These are phyloP conservation scores for Diaporthe longicolla DNA, from an alignment of 2,329 filamentous ascomycete species.

Conservation along the genomic window DNA sequence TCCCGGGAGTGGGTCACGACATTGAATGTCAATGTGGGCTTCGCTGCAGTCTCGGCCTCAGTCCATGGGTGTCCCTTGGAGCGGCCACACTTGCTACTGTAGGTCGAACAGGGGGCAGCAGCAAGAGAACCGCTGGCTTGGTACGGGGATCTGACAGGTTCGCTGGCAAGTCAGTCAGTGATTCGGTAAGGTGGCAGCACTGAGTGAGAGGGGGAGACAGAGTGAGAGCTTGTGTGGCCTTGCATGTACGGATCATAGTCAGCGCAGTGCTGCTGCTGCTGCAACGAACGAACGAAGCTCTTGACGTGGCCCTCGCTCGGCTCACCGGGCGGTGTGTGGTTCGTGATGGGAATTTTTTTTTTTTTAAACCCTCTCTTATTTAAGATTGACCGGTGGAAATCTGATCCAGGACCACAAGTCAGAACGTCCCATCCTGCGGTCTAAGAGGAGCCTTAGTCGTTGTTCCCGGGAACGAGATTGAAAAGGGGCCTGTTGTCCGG, in stretches of 20 bases:
- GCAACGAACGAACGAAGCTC: neutral
- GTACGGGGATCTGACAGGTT: slow-evolving; percentile 8
- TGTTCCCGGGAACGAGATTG: slow-evolving; percentile 25
- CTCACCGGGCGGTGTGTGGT: slow-evolving; percentile 22
- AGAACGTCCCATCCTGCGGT: slow-evolving; percentile 18
- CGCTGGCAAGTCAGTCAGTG: neutral
- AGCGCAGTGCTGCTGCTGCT: neutral
- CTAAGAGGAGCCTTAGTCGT: slow-evolving; percentile 26
- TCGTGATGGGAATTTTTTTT: slow-evolving; percentile 3
- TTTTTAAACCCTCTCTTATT: neutral
- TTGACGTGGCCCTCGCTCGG: slow-evolving; percentile 7
- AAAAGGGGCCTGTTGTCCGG: slow-evolving; percentile 27
- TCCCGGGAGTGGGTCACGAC: slow-evolving; percentile 27
- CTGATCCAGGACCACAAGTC: slow-evolving; percentile 28
- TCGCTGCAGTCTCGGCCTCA: slow-evolving; percentile 25
- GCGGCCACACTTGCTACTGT: neutral
- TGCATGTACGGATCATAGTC: slow-evolving; percentile 28
- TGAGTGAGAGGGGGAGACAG: neutral
- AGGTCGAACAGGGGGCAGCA: slow-evolving; percentile 2
- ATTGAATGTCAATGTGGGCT: slow-evolving; percentile 16
- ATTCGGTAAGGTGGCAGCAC: too few relatives aligned
- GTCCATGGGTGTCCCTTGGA: slow-evolving; percentile 27
- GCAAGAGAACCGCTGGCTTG: slow-evolving; percentile 26
- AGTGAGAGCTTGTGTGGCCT: neutral
- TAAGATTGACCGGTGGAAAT: slow-evolving; percentile 30